Base-by-base conservation (phyloP, 2,329 filamentous ascomycete species). In the Claviceps lovelessii region DNA sequence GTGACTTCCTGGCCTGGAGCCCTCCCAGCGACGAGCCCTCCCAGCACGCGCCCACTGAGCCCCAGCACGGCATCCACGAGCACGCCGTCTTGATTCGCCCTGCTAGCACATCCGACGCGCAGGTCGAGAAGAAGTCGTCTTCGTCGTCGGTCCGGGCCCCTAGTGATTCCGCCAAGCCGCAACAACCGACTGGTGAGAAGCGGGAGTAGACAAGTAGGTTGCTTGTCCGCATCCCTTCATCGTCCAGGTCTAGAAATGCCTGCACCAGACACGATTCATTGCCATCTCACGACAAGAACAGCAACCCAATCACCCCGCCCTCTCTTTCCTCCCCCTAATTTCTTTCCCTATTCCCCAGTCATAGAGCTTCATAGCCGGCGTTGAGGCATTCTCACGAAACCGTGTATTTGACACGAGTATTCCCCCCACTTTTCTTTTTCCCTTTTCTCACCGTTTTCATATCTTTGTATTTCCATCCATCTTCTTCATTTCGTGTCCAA, bases 1-100 rank as follows among this genome's bases (percentile, higher is more conserved):
- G 88, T 64, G 88, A 93, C 71, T 93, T 90, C 76, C 80, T 93
- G 44, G 88, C 88, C 56, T 93, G 88, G 88, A 90, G 86, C 35
- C 88, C 88, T 1, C 82, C 85, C 39, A 84, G 84, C 64, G 76
- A 74, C 58, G 81, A 86, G 61, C 77, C 51, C 69, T 76, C 56
- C 73, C 78, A 58, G 10, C 80, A 82, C 57, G 75, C 79, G 63
- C 72, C 76, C 37, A 68, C 85, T 53, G 67, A 68, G 61, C 84
- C 86, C 17, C 81, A 86, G 64, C 85, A 90, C 67, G 86, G 85
- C 57, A 87, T 88, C 61, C 75, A 76, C 57, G 79, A 84, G 66
- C 86, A 90, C 67, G 70, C 72, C 55, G 63, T 64, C 58, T 69
- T 73, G 67, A 65, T 67, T 52, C 63, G 62, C 57, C 60, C 67